These are phyloP conservation scores for Hygrocybe punicea DNA, from an alignment of 768 basidiomycete genomes.

Conservation along the genomic window DNA sequence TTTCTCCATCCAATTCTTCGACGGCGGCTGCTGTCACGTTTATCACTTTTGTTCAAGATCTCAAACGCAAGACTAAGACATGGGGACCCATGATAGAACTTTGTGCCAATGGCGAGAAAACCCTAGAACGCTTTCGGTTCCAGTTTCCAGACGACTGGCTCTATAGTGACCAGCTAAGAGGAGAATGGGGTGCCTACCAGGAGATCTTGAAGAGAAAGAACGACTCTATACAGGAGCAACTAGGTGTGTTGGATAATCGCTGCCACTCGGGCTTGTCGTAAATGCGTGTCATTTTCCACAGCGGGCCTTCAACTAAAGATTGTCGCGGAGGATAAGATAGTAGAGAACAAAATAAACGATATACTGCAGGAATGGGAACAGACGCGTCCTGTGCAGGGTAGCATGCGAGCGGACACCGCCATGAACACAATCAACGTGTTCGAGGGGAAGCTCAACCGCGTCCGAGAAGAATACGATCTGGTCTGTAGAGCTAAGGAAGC, in stretches of 20 bases:
- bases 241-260: conserved; percentile 56
- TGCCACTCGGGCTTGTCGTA: background rate
- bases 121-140: conserved; percentile 93
- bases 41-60: conserved; percentile 98
- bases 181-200: conserved; percentile 98
- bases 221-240: conserved; percentile 96
- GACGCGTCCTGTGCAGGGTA: conserved; percentile 94
- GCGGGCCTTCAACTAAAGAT: conserved; percentile 98
- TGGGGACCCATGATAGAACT: conserved; percentile 97
- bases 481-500: conserved; percentile 97
- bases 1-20: conserved; percentile 80
- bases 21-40: conserved; percentile 98
- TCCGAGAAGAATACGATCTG: conserved; percentile 93
- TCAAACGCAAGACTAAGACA: conserved; percentile 93
- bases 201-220: conserved; percentile 98
- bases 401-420: conserved; percentile 92
- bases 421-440: conserved; percentile 96
- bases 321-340: conserved; percentile 97
- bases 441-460: conserved; percentile 82
- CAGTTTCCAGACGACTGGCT: conserved; percentile 98
- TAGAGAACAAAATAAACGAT: conserved; percentile 93
- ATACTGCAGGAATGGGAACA: conserved; percentile 91
- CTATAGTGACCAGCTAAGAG: conserved; percentile 93
- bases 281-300: conserved; percentile 27
- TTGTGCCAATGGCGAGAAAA: conserved; percentile 94